These are phyloP conservation scores for Metarhizium humberi DNA, from an alignment of 2,329 filamentous ascomycete genomes.

Conservation along the genomic window DNA sequence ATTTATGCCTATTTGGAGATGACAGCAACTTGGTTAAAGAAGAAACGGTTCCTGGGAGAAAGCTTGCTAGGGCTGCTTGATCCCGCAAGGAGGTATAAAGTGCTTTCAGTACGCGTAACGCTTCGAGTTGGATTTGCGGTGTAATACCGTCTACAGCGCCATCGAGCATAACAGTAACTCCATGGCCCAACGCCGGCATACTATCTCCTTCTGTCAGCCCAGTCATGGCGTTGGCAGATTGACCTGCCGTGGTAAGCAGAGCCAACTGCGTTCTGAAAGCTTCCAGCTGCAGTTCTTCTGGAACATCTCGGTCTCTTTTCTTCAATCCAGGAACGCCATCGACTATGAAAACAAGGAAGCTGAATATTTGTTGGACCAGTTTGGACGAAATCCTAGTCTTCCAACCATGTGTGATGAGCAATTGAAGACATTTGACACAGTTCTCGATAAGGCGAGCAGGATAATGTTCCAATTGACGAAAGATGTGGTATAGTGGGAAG, in stretches of 20 bases:
- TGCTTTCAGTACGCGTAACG: constrained; percentile 53
- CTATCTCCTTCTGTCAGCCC: constrained; percentile 47
- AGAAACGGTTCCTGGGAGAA: constrained; percentile 83
- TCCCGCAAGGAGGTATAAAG: constrained; percentile 59
- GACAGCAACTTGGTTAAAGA: constrained; percentile 67
- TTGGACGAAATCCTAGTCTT: constrained; percentile 58
- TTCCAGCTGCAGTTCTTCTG: constrained; percentile 67
- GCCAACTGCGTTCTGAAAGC: constrained; percentile 61
- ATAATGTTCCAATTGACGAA: constrained; percentile 65
- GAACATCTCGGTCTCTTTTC: constrained; percentile 30
- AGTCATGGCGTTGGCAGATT: constrained; percentile 37
- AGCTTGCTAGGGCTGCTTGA: constrained; percentile 67
- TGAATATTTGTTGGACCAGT: constrained; percentile 74
- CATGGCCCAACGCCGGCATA: constrained; percentile 73
- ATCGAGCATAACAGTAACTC: constrained; percentile 71
- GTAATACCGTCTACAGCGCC: constrained; percentile 56
- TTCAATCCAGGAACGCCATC: constrained; percentile 56
- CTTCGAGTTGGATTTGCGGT: constrained; percentile 60
- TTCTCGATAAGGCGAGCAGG: constrained; percentile 66
- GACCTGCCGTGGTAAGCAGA: constrained; percentile 51
- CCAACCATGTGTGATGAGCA: constrained; percentile 75
- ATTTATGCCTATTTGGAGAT: constrained; percentile 50
- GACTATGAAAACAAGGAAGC: constrained; percentile 73
- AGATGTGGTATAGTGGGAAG: constrained; percentile 81
- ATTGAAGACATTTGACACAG: constrained; percentile 62